Percentiles rank a stretch among this genome's conserved stretches.
Conservation (phyloP, 805 yeast genomes). For the Wickerhamiella shivajii region DNA sequence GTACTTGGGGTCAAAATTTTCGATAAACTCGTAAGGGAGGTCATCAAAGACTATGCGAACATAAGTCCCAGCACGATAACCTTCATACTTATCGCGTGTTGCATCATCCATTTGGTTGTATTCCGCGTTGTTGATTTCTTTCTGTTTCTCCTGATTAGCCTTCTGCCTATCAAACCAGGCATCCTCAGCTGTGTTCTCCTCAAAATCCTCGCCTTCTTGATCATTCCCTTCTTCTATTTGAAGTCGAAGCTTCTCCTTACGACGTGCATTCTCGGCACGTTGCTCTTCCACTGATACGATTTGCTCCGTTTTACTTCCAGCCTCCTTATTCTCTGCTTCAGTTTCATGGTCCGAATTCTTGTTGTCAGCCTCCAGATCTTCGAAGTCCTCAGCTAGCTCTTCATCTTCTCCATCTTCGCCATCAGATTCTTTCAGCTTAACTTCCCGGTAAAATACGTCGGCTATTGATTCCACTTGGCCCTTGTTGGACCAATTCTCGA, state of each 20-base stretch:
- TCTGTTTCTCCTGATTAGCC: slow-evolving; percentile 91
- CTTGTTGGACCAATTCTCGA: slow-evolving; percentile 16
- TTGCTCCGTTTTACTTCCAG: slow-evolving; percentile 15
- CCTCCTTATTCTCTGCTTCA: slow-evolving; percentile 21
- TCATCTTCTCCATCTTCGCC: slow-evolving; percentile 13
- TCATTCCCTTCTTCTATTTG: slow-evolving; percentile 75
- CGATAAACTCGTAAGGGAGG: slow-evolving; percentile 80
- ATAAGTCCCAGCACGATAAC: slow-evolving; percentile 84
- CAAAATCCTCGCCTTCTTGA: slow-evolving; percentile 62
- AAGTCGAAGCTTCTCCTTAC: slow-evolving; percentile 73
- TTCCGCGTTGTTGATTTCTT: slow-evolving; percentile 74
- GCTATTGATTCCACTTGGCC: slow-evolving; percentile 17
- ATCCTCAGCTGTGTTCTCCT: slow-evolving; percentile 52
- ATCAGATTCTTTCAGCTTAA: slow-evolving; percentile 17
- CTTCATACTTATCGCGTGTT: slow-evolving; percentile 74
- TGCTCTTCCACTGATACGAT: slow-evolving; percentile 48
- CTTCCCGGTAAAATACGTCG: slow-evolving; percentile 22
- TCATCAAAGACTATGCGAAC: slow-evolving; percentile 73
- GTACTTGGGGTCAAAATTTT: slow-evolving; percentile 68
- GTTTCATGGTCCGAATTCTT: slow-evolving; percentile 23
- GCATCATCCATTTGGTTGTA: slow-evolving; percentile 53
- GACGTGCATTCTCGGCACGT: slow-evolving; percentile 69
- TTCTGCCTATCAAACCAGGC: slow-evolving; percentile 97
- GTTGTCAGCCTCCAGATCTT: slow-evolving; percentile 22
- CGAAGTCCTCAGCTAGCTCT: slow-evolving; percentile 23